A percentile compares a stretch with the other conserved stretches of the same genome.
Evolutionary conservation across 2,329 filamentous ascomycete genomes (phyloP).

Genomic region (Paracoccidioides brasiliensis): DNA sequence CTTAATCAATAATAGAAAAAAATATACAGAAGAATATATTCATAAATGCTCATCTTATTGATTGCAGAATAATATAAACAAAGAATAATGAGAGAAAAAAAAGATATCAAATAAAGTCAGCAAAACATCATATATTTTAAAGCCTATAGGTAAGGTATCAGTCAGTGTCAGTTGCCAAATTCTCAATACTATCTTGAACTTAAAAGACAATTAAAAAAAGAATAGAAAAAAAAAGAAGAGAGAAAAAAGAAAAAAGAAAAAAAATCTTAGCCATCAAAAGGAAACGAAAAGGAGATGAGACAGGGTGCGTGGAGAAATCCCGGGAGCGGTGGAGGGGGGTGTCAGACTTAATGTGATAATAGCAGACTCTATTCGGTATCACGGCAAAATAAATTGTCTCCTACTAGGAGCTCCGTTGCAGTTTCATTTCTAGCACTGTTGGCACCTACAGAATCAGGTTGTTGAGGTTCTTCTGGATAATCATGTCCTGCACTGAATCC

Average conservation of each 20-base stretch:
- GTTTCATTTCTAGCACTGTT: neutral
- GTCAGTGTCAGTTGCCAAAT: no score
- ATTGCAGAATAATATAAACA: no score
- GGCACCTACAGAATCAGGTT: constrained; percentile 52
- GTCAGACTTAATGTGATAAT: neutral
- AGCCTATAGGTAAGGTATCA: no score
- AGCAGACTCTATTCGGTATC: neutral
- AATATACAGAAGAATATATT: no score
- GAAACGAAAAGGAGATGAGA: neutral
- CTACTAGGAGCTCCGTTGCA: neutral
- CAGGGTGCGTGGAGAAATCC: no score
- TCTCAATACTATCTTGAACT: no score
- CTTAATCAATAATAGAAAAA: no score
- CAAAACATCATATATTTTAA: no score
- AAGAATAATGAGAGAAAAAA: no score
- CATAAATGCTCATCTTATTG: no score
- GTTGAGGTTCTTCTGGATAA: constrained; percentile 71
- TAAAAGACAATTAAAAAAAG: no score
- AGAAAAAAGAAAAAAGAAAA: neutral
- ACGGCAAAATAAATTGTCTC: neutral
- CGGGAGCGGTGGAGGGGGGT: neutral
- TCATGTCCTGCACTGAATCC: constrained; percentile 77
- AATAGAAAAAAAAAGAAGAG: neutral
- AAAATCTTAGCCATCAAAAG: neutral
- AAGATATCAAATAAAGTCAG: no score